Evolutionary conservation across 305 asterid genomes (phyloP).

Genomic region (Fraxinus baroniana): DNA sequence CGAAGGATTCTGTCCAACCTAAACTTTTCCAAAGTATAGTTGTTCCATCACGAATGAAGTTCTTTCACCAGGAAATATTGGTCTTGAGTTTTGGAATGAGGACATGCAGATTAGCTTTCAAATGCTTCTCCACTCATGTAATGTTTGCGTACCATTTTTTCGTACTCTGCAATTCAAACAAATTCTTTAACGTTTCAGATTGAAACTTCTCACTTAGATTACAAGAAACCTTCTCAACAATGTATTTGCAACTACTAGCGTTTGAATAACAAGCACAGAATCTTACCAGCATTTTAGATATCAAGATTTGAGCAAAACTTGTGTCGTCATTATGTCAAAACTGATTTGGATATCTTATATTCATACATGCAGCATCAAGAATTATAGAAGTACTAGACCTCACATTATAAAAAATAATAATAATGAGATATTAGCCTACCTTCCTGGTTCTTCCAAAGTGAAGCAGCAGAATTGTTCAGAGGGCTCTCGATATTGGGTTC

Average conservation of each 20-base stretch:
- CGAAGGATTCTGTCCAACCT: background rate
- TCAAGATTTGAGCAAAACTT: background rate
- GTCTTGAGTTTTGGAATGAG: background rate
- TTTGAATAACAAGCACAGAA: background rate
- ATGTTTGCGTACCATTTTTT: constrained; percentile 53
- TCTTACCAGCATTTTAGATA: background rate
- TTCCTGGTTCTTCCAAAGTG: constrained; percentile 75
- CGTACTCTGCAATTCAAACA: constrained; percentile 49
- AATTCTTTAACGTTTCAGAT: background rate
- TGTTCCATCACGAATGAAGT: constrained; percentile 10
- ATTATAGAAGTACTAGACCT: background rate
- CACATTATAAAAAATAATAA: background rate
- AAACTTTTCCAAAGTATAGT: constrained; percentile 10
- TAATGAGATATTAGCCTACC: constrained; percentile 34
- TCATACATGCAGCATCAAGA: background rate
- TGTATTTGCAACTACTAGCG: background rate
- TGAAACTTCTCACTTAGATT: background rate
- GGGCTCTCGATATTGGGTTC: constrained; percentile 78
- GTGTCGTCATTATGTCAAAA: background rate
- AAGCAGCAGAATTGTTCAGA: constrained; percentile 72
- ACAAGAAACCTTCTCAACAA: background rate
- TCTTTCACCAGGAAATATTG: background rate
- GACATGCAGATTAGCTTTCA: constrained; percentile 41
- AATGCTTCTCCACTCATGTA: constrained; percentile 46
- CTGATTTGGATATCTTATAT: background rate